Base-by-base conservation (phyloP, 2,329 filamentous ascomycete genomes). In the Colletotrichum tabaci region DNA sequence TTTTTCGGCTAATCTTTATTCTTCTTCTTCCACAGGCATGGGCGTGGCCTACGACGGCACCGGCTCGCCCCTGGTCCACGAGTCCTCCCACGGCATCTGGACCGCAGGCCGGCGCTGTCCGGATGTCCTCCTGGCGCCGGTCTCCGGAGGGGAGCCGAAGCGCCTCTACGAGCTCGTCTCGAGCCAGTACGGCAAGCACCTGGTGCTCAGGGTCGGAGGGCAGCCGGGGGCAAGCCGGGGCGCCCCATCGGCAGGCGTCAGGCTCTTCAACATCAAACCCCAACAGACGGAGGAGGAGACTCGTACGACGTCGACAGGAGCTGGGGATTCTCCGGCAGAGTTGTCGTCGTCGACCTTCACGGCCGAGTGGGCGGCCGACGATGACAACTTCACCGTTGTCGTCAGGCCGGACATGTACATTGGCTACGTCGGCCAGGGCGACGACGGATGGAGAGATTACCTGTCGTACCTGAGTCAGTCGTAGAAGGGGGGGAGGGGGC, bases 351-450 rank as follows among this genome's bases (percentile, higher is more conserved):
- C 47, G 18, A 57, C 67, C 1, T 84, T 80, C 67, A 75, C 58
- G 4, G 80, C 80, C 2, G 79, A 80, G 26, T 78, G 79, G 75
- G 76, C 79, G 38, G 62, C 70, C 4, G 42, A 73, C 1, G 75
- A 74, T 3, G 79, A 81, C 46, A 57, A 73, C 4, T 80, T 78
- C 50, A 73, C 75, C 4, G 80, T 83, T 3, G 77, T 84, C 4
- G 79, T 84, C 23, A 77, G 82, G 15, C 82, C 82, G 16, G 82
- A 84, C 68, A 82, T 83, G 82, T 84, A 84, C 61, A 78, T 84
- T 69, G 82, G 81, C 16, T 79, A 77, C 62, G 80, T 82, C 21
- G 78, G 79, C 18, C 67, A 49, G 68, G 75, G 70, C 52, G 74
- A 61, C 53, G 74, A 61, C 6, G 77, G 76, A n/a, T 79, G 77